These are phyloP conservation scores for Xanthoconium separans DNA, from an alignment of 1,284 basidiomycete species.

Conservation along the genomic window DNA sequence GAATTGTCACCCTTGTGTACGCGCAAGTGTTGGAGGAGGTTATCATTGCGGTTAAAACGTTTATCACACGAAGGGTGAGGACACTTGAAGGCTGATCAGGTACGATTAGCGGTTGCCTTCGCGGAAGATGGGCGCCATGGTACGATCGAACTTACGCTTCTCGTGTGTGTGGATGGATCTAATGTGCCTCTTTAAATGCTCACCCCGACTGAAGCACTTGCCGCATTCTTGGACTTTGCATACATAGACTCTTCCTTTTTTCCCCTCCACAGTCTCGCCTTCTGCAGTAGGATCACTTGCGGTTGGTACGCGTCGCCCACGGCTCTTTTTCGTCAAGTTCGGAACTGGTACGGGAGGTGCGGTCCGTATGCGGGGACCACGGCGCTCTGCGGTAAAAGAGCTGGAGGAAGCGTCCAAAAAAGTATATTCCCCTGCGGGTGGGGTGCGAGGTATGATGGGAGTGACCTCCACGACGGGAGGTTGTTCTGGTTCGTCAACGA, in stretches of 20 bases:
- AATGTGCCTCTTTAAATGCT: slow-evolving; percentile 79
- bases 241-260: slow-evolving; percentile 51
- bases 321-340: slow-evolving; percentile 69
- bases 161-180: slow-evolving; percentile 75
- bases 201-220: slow-evolving; percentile 71
- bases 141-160: slow-evolving; percentile 56
- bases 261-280: slow-evolving; percentile 33
- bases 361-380: slow-evolving; percentile 36
- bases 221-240: slow-evolving; percentile 69
- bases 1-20: slow-evolving; percentile 49
- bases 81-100: slow-evolving; percentile 55
- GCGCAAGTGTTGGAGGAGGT: slow-evolving; percentile 59
- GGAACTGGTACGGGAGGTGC: slow-evolving; percentile 62
- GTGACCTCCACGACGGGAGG: slow-evolving; percentile 8
- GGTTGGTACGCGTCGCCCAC: slow-evolving; percentile 67
- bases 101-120: slow-evolving; percentile 22
- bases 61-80: slow-evolving; percentile 55
- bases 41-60: slow-evolving; percentile 63
- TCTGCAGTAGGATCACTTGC: slow-evolving; percentile 25
- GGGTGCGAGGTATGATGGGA: slow-evolving; percentile 17
- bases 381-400: slow-evolving; percentile 34
- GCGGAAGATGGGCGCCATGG: slow-evolving; percentile 10
- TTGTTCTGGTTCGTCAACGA: slow-evolving; percentile 27
- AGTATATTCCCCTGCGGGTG: slow-evolving; percentile 34
- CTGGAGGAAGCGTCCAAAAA: slow-evolving; percentile 37